phyloP scores from a whole-genome alignment of 306 rosid genomes.

The Abrus precatorius region DNA sequence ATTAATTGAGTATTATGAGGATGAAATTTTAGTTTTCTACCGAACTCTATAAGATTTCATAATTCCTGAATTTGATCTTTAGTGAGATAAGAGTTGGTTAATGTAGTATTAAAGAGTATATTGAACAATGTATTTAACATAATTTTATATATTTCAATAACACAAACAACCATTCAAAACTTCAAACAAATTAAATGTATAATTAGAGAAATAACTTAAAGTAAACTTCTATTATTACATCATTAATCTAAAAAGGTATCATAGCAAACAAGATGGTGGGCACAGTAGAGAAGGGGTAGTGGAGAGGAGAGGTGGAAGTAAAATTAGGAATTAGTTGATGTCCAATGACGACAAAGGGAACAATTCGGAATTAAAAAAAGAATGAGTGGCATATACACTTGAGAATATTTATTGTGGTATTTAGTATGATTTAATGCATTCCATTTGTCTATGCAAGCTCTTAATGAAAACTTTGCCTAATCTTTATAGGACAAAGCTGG shows the following conservation, averaged over 20 bases:
- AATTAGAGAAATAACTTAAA: neutral
- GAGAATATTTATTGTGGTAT: neutral
- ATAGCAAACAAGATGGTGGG: slow-evolving; percentile 23
- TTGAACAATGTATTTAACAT: neutral
- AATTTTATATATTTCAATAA: neutral
- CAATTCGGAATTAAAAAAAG: neutral
- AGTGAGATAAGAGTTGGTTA: no score
- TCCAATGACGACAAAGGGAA: neutral
- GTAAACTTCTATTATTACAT: neutral
- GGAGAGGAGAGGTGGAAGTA: neutral
- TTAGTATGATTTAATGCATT: slow-evolving; percentile 39
- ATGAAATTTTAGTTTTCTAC: no score
- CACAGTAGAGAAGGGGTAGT: slow-evolving; percentile 4
- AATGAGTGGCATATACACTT: slow-evolving; percentile 12
- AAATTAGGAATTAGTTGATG: neutral
- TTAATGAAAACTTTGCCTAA: slow-evolving; percentile 53
- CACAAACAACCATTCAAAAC: neutral
- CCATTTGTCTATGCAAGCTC: slow-evolving; percentile 42
- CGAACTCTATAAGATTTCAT: no score
- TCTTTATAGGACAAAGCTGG: slow-evolving; percentile 53
- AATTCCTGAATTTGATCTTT: no score
- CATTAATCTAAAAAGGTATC: slow-evolving; percentile 12
- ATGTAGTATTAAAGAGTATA: no score
- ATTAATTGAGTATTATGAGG: no score
- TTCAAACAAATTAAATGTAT: neutral